Evolutionary conservation across 768 basidiomycete species (phyloP).

Genomic region (Boletus vermiculosoides): DNA sequence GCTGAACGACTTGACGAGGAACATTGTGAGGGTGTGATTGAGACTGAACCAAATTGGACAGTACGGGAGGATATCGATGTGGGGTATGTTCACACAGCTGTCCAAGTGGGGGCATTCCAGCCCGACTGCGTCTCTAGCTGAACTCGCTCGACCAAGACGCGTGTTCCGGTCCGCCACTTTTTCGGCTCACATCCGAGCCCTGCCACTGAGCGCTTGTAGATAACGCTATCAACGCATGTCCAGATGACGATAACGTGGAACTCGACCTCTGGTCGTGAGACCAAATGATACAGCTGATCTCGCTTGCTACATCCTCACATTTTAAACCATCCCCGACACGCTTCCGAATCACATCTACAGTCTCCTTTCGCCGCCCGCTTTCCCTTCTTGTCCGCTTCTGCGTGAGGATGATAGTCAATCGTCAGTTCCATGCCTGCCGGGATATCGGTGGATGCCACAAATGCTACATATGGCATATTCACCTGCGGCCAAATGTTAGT

Average conservation of each 20-base stretch:
- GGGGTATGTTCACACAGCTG: constrained; percentile 19
- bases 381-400: constrained; percentile 26
- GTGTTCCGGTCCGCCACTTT: not conserved
- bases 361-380: constrained; percentile 27
- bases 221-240: no score
- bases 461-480: constrained; percentile 62
- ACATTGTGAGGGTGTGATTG: constrained; percentile 11
- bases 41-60: not conserved
- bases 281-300: no score
- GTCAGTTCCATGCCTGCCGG: constrained; percentile 54
- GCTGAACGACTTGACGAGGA: constrained; percentile 41
- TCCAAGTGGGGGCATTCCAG: not conserved
- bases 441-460: constrained; percentile 51
- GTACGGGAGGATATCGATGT: constrained; percentile 6
- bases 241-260: no score
- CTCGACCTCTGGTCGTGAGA: no score
- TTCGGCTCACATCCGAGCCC: not conserved
- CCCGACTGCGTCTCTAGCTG: not conserved
- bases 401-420: constrained; percentile 60
- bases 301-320: not conserved
- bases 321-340: constrained; percentile 41
- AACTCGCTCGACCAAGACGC: not conserved
- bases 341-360: constrained; percentile 39
- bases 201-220: not conserved
- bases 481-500: constrained; percentile 35